Evolutionary conservation across 2,329 filamentous ascomycete genomes (phyloP).

Genomic region (Phyllosticta ampelicida): DNA sequence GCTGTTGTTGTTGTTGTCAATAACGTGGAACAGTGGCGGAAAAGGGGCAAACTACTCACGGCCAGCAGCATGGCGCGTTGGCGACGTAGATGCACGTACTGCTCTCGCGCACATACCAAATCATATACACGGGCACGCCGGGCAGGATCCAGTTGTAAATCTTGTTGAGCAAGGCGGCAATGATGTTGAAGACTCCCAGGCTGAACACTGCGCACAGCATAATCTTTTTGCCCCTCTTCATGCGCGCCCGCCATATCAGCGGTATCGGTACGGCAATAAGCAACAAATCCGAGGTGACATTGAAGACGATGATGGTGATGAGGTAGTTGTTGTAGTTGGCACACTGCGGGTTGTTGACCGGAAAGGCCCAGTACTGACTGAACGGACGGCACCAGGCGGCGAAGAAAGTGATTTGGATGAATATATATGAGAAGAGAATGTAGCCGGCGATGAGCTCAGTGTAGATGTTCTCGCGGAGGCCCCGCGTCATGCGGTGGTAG

Average conservation of each 20-base stretch:
- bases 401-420: conserved; percentile 13
- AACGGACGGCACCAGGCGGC: conserved; percentile 14
- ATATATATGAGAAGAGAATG: conserved; percentile 11
- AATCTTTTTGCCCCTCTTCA: conserved; percentile 10
- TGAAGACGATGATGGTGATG: conserved; percentile 14
- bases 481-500: conserved; percentile 9
- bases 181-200: conserved; percentile 37
- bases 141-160: conserved; percentile 39
- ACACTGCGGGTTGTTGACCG: conserved; percentile 11
- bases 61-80: conserved; percentile 40
- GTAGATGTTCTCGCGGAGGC: conserved; percentile 6
- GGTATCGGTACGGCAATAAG: conserved; percentile 12
- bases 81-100: conserved; percentile 38
- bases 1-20: not conserved
- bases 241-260: conserved; percentile 9
- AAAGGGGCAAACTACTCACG: conserved; percentile 12
- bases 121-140: conserved; percentile 35
- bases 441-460: conserved; percentile 11
- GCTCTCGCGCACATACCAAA: conserved; percentile 41
- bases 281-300: conserved; percentile 13
- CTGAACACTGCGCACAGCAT: conserved; percentile 29
- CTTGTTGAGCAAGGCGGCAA: conserved; percentile 39
- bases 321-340: conserved; percentile 12
- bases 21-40: not conserved
- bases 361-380: conserved; percentile 13